Evolutionary conservation across 1,139 yeast species (phyloP), one percentile per base, ranked within the genome.

Genomic region (Blastobotrys buckinghamii): DNA sequence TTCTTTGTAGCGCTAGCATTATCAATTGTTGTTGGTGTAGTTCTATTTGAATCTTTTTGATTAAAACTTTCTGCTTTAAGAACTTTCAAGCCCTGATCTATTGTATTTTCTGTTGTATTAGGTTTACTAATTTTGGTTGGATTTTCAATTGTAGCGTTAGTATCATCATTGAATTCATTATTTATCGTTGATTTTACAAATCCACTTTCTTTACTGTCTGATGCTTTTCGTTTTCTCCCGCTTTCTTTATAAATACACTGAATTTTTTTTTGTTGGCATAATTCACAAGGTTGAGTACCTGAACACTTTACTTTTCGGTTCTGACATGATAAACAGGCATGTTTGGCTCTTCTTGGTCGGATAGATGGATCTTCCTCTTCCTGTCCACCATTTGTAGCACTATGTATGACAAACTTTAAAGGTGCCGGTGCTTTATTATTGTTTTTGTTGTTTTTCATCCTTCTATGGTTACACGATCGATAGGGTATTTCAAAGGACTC

Each of bases 251-350:
- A 55, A n/a, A 49, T 49, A 37, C 59, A 56, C 27, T 50, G 50
- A 30, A 55, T 45, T 35, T 47, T 45, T 40, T 50, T 53, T 6
- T 45, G 39, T 26, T 47, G 44, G 36, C 59, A 55, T 19, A 50
- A 40, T 19, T 47, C 48, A 40, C 58, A 55, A 2, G 58, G 59
- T 26, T 42, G 48, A 8, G 45, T 48, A 7, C 59, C 59, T 10
- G 55, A 49, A 40, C 59, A 56, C 45, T 53, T 45, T 20, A 52
- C 55, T 44, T 53, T 53, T 30, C 51, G 42, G 6, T 44, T 36
- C 29, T 53, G 50, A 34, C 56, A 53, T 10, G 47, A 42, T 24
- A 47, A 36, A 34, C 56, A 53, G 6, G 56, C 56, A 26, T 47
- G 50, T 40, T 53, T 53, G 9, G 54, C 56, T 17, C 56, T 49